Conservation (phyloP, 805 yeast species). For the Candida argentea region DNA sequence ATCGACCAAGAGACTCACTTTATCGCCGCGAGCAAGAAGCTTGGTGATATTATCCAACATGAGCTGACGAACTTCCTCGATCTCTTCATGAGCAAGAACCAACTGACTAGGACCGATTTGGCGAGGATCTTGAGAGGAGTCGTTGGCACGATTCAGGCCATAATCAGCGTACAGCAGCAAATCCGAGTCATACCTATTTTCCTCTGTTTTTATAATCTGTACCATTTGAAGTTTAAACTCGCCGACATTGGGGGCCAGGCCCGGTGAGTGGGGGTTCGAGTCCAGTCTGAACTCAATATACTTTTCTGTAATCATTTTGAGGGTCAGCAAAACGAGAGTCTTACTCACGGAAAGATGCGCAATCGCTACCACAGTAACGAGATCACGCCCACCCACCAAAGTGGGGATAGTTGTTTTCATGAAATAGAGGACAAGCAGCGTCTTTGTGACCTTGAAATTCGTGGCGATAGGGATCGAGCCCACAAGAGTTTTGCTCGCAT, state of each 20-base stretch:
- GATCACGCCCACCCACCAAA: slow-evolving; percentile 35
- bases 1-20: slow-evolving; percentile 60
- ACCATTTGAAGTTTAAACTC: slow-evolving; percentile 49
- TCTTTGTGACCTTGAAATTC: slow-evolving; percentile 14
- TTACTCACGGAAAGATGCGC: slow-evolving; percentile 35
- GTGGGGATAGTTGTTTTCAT: slow-evolving; percentile 36
- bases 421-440: slow-evolving; percentile 32
- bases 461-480: slow-evolving; percentile 27
- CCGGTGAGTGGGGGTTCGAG: slow-evolving; percentile 4
- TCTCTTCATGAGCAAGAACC: slow-evolving; percentile 39
- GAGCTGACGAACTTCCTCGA: slow-evolving; percentile 53
- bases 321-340: slow-evolving; percentile 35
- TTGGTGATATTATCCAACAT: slow-evolving; percentile 69
- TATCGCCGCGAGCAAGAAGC: slow-evolving; percentile 69
- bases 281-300: slow-evolving; percentile 30
- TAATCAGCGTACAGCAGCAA: slow-evolving; percentile 18
- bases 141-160: slow-evolving; percentile 29
- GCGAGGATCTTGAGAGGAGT: slow-evolving; percentile 9
- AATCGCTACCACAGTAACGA: slow-evolving; percentile 42
- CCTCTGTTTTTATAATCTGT: slow-evolving; percentile 47
- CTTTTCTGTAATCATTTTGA: slow-evolving; percentile 42
- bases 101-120: slow-evolving; percentile 27
- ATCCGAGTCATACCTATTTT: slow-evolving; percentile 31
- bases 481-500: slow-evolving; percentile 34
- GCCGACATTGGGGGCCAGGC: slow-evolving; percentile 18